Conservation (phyloP, 805 yeast species). For the Starmerella floricola region DNA sequence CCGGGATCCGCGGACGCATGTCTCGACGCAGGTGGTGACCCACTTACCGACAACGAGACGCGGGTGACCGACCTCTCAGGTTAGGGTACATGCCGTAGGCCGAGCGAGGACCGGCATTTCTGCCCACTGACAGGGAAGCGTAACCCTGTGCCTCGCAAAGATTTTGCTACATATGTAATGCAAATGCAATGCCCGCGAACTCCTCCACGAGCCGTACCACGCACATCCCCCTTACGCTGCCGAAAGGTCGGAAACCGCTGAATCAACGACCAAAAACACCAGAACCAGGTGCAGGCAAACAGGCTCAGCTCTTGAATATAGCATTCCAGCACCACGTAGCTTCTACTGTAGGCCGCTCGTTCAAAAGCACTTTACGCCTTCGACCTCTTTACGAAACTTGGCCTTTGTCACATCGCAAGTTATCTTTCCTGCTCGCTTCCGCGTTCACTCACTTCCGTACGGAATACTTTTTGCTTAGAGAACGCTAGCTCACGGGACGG, state of each 20-base stretch:
- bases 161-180: conserved; percentile 22
- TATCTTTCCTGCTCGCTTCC: too few species aligned
- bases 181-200: conserved; percentile 17
- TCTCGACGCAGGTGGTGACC: not conserved
- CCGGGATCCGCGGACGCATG: too few species aligned
- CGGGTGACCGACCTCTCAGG: too few species aligned
- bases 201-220: conserved; percentile 1
- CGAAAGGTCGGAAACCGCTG: not conserved
- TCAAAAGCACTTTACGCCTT: too few species aligned
- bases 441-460: not conserved
- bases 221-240: not conserved
- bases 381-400: too few species aligned
- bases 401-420: too few species aligned
- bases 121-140: conserved; percentile 1
- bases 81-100: too few species aligned
- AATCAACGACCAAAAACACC: not conserved
- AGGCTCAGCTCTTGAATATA: not conserved
- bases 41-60: not conserved
- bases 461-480: not conserved
- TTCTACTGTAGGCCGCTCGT: too few species aligned
- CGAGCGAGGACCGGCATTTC: conserved; percentile 1
- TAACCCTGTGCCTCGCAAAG: conserved; percentile 11
- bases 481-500: too few species aligned
- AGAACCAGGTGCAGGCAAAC: not conserved
- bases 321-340: too few species aligned